Base-by-base conservation (phyloP, 163 green algal genomes). In the Coccomyxa subellipsoidea region DNA sequence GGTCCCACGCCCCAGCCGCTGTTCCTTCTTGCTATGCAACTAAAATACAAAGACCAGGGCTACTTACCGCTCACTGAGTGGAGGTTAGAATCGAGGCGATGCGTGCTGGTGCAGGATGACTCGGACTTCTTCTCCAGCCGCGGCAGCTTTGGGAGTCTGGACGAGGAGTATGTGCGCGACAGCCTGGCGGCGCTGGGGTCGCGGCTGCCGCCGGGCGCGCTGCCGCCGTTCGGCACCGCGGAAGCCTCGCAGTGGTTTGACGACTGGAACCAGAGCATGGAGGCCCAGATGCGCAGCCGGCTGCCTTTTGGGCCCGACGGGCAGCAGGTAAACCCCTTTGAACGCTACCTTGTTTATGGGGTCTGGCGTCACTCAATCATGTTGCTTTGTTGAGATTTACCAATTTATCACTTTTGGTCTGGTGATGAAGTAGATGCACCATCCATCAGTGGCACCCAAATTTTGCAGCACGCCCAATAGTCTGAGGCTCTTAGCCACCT, bases 61-160 rank as follows among this genome's bases (percentile, higher is more conserved):
- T n/a, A n/a, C n/a, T n/a, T n/a, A n/a, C n/a, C n/a, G n/a, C n/a
- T n/a, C n/a, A n/a, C n/a, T n/a, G n/a, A n/a, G n/a, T n/a, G n/a
- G n/a, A n/a, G n/a, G n/a, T n/a, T n/a, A n/a, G n/a, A n/a, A n/a
- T n/a, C n/a, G n/a, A n/a, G n/a, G n/a, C n/a, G n/a, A 12, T 27
- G 47, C 47, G 47, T 59, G 4, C 4, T 59, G 47, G 66, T 73
- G n/a, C 66, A 77, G 32, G 32, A 40, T 27, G 70, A 82, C 76
- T 85, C 77, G 7, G 89, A 93, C 59, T 91, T 90, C 81, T 87
- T 91, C 80, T 87, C 77, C 86, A 92, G 87, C 0, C 86, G 86
- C 8, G 89, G 87, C 81, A 89, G 82, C 80, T 92, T 93, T 82
- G 87, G 81, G 82, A 79, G 73, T 10, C 73, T 79, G 73, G 73